Base-by-base conservation (phyloP, 805 yeast species). In the Wickerhamomyces rabaulensis region DNA sequence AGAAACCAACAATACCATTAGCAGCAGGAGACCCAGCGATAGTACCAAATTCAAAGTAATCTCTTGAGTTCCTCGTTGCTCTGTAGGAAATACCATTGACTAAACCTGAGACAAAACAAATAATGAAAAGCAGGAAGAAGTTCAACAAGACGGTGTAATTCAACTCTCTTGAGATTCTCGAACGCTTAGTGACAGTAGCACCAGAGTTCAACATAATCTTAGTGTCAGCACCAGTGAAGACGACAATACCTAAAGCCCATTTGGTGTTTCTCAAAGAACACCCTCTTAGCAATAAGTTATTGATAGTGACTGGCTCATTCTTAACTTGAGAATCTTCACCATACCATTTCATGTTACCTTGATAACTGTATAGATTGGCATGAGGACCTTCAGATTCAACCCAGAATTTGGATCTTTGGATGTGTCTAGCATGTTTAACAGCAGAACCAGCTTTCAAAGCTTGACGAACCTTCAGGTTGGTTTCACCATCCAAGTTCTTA, bases 201-300 rank as follows among this genome's bases (percentile, higher is more conserved):
- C 94, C 94, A 2, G 92, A 74, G 63, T 87, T 87, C 51, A 86
- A 67, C 89, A 86, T 85, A 58, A 86, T 85, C 57, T 87, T 87
- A 3, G 95, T 78, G 53, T 87, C 94, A 40, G 73, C 73, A 59
- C 95, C 95, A 4, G 94, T 86, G 65, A 82, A 86, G 3, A 78
- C 70, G 16, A 85, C 94, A 23, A 86, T 57, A 47, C 94, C 94
- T 61, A 86, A 74, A 21, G 78, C 89, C 94, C 94, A 87, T 63
- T 82, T 84, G 1, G 94, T 86, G 59, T 87, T 87, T 67, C 94
- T 75, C 46, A 87, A 67, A n/a, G 78, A 72, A 57, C 88, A 84
- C 22, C 95, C 95, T 68, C 95, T 77, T 37, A 87, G 65, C 38
- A 87, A 65, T 61, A 85, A 57, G 59, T 86, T 85, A 61, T 84